These are phyloP conservation scores for Corchorus capsularis DNA, from an alignment of 345 rosid genomes.

Conservation along the genomic window DNA sequence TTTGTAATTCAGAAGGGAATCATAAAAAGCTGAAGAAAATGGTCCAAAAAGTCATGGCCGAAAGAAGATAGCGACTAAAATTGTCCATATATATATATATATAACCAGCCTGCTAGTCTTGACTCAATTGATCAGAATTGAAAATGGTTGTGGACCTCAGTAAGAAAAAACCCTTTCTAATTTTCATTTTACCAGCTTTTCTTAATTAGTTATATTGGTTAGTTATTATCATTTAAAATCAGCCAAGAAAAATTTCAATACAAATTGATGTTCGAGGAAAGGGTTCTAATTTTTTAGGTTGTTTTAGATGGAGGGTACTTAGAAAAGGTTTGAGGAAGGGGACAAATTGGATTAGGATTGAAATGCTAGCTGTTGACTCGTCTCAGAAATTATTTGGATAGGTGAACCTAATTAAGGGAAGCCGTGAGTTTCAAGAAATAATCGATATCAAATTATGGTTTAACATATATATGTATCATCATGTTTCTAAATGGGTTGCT, in stretches of 20 bases:
- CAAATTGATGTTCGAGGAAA: too few species aligned
- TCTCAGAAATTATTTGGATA: conserved; percentile 1
- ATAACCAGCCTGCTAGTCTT: neutral
- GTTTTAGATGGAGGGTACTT: neutral
- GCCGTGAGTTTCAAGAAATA: neutral
- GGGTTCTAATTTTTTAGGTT: too few species aligned
- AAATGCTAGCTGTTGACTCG: neutral
- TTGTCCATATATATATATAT: neutral
- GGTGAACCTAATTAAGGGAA: neutral
- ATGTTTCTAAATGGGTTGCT: neutral
- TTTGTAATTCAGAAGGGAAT: neutral
- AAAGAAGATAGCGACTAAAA: conserved; percentile 13
- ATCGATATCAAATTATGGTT: conserved; percentile 9
- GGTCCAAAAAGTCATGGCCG: conserved; percentile 12
- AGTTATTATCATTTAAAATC: too few species aligned
- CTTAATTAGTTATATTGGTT: too few species aligned
- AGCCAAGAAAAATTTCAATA: too few species aligned
- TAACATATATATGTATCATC: neutral
- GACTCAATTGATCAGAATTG: neutral
- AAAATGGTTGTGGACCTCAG: conserved; percentile 1
- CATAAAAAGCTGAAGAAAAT: neutral
- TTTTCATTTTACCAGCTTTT: neutral
- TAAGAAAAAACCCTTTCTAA: neutral
- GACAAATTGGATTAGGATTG: neutral
- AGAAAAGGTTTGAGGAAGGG: neutral